A percentile compares a stretch with the other conserved stretches of the same genome.
These are phyloP conservation scores for Liriodendron chinense DNA, from an alignment of 164 flowering plant species.

Conservation along the genomic window DNA sequence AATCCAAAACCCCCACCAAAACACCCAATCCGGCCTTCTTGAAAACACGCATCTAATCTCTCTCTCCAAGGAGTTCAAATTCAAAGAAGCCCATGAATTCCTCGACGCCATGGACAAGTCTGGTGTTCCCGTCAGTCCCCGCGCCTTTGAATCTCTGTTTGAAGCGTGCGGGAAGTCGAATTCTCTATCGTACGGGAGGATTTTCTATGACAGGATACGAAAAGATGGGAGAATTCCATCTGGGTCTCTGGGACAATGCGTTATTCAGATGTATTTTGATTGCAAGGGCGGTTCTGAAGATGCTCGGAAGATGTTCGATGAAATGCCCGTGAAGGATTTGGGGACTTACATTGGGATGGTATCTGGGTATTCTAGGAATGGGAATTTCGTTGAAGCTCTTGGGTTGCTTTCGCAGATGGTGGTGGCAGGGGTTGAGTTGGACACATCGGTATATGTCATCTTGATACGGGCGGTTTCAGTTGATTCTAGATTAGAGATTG, in stretches of 20 bases:
- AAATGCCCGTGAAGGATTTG: conserved; percentile 29
- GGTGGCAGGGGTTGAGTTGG: conserved; percentile 14
- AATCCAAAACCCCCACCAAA: not conserved
- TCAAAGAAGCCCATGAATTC: conserved; percentile 43
- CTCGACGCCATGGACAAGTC: conserved; percentile 37
- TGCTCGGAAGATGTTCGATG: conserved; percentile 42
- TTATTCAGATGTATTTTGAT: conserved; percentile 36
- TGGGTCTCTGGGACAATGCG: conserved; percentile 26
- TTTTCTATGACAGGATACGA: conserved; percentile 24
- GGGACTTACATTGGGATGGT: conserved; percentile 35
- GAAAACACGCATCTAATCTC: conserved; percentile 48
- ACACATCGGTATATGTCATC: conserved; percentile 18
- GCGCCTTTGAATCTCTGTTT: conserved; percentile 33
- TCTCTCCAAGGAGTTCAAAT: conserved; percentile 42
- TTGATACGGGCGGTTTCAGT: conserved; percentile 24
- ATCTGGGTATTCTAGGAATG: conserved; percentile 33
- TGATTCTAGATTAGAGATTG: conserved; percentile 27
- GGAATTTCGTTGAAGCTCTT: conserved; percentile 28
- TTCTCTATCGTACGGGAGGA: conserved; percentile 31
- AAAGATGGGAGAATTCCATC: conserved; percentile 22
- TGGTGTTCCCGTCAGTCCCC: conserved; percentile 24
- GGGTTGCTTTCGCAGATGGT: conserved; percentile 31
- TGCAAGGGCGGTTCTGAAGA: conserved; percentile 31
- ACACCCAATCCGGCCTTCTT: conserved; percentile 19
- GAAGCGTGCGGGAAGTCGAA: conserved; percentile 28